These are phyloP conservation scores for Danielia reshetovae DNA, from an alignment of 805 yeast species.

Conservation along the genomic window DNA sequence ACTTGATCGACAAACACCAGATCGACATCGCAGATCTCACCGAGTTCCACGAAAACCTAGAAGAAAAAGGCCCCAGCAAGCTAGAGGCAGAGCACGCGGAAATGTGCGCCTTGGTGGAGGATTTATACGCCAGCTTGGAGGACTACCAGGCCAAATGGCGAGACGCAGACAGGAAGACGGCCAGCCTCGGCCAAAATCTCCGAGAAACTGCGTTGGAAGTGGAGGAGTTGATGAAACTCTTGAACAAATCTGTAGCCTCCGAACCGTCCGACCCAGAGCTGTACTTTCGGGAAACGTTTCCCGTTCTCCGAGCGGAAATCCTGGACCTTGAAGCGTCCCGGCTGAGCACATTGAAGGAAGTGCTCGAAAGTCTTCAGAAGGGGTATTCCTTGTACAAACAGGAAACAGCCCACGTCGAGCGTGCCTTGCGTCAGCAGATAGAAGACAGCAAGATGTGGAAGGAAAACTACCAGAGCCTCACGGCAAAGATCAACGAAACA, in stretches of 20 bases:
- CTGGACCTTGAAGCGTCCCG: not conserved
- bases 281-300: slow-evolving; percentile 3
- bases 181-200: slow-evolving; percentile 5
- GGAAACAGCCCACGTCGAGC: not conserved
- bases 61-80: slow-evolving; percentile 13
- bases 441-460: not conserved
- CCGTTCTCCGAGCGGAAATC: slow-evolving; percentile 1
- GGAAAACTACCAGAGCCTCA: not conserved
- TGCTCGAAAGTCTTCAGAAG: not conserved
- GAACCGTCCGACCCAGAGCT: slow-evolving; percentile 1
- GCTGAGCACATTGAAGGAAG: not conserved
- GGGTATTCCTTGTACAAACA: not conserved
- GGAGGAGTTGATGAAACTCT: slow-evolving; percentile 8
- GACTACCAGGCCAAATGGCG: slow-evolving; percentile 29
- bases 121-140: slow-evolving; percentile 34
- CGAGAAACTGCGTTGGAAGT: slow-evolving; percentile 16
- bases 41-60: slow-evolving; percentile 16
- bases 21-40: slow-evolving; percentile 20
- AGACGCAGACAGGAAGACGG: slow-evolving; percentile 15
- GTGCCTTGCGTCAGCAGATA: not conserved
- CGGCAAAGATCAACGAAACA: not conserved
- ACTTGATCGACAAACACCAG: slow-evolving; percentile 22
- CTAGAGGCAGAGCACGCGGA: slow-evolving; percentile 30
- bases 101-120: slow-evolving; percentile 33
- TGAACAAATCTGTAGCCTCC: not conserved